Evolutionary conservation across 805 yeast genomes (phyloP), one percentile per base, ranked within the genome.

Genomic region (Metschnikowia kofuensis): DNA sequence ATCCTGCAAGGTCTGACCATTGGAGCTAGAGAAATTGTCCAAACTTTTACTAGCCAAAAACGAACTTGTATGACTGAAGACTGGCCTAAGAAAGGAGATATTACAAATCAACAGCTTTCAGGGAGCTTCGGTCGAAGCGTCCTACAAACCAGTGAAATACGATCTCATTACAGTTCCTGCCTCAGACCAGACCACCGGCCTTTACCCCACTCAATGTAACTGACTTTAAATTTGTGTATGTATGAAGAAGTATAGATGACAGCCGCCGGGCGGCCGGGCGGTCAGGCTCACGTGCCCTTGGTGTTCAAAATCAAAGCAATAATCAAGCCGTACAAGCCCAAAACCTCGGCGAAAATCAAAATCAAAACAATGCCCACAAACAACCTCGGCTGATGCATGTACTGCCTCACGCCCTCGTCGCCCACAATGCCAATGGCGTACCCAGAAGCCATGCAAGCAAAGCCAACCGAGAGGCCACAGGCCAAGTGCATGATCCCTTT

Each of bases 401-500:
- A 82, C 60, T 85, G 88, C 61, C 96, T 82, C 41, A 89, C 96
- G 56, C 96, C 96, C 61, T 87, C 95, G 63, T 89, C 96, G 38
- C 96, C 96, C 35, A 89, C 96, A 54, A 89, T 85, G 44, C 96
- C 96, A 72, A 89, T 89, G 50, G 99, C 94, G 69, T 91, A 94
- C 40, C 99, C 99, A 51, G 96, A 87, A 37, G 98, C 91, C 64
- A 94, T 77, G 67, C 98, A 91, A 4, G 98, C 90, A 63, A 94
- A 89, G 1, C 99, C 99, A 39, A 94, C 99, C 35, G 95, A 82
- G 51, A 92, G 72, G 1, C 99, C 99, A 70, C 97, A 90, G 45
- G 95, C 91, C 67, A 94, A 75, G 70, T 94, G 99, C 96, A 94
- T 89, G 68, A 90, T 90, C n/a, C 99, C 99, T 64, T 89, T 87